Evolutionary conservation across 306 rosid genomes (phyloP).

Genomic region (Casuarina cunninghamiana): DNA sequence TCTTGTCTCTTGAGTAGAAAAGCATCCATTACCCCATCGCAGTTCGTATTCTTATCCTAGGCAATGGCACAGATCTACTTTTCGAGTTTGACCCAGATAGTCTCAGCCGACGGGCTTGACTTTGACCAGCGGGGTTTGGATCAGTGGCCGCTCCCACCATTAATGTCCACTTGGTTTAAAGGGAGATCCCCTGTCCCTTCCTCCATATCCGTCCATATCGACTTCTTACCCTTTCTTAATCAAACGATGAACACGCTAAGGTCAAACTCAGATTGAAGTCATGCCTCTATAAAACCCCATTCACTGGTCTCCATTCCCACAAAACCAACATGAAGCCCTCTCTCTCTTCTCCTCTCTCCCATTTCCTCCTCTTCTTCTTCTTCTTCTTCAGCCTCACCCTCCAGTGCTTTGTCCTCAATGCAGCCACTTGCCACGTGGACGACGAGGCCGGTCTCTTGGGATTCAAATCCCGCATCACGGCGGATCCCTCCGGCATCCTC

Average conservation of each 20-base stretch:
- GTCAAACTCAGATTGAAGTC: neutral
- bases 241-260: no score
- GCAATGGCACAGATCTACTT: no score
- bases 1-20: no score
- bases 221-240: no score
- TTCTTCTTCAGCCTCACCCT: slow-evolving; percentile 13
- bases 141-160: neutral
- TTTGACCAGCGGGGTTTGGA: neutral
- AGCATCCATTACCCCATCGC: no score
- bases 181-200: neutral
- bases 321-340: neutral
- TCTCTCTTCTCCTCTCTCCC: neutral
- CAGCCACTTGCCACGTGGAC: slow-evolving; percentile 56
- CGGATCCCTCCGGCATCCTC: slow-evolving; percentile 71
- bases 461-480: slow-evolving; percentile 66
- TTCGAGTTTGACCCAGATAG: no score
- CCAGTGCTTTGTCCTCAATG: slow-evolving; percentile 10
- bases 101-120: neutral
- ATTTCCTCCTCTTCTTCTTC: slow-evolving; percentile 11
- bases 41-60: no score
- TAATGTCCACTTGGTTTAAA: neutral
- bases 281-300: neutral
- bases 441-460: slow-evolving; percentile 66
- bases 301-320: neutral
- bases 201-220: no score